A percentile compares a stretch with the other conserved stretches of the same genome.
Evolutionary conservation across 371 early-diverging fungal species (phyloP).

Genomic region (Rhizopus arrhizus): DNA sequence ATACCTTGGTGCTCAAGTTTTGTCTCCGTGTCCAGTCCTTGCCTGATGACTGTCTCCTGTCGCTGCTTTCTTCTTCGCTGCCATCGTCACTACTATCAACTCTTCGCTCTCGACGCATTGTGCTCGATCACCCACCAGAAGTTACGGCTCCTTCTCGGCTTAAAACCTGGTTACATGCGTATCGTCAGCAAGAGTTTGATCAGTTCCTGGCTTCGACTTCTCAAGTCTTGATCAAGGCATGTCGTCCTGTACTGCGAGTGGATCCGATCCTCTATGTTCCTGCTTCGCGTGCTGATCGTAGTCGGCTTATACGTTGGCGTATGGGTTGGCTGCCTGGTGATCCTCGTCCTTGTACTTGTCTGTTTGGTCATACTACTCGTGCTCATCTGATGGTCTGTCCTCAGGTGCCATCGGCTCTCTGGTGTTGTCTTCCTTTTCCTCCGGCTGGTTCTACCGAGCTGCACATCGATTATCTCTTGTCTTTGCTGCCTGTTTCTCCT

Average conservation of each 20-base stretch:
- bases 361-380: too few relatives aligned
- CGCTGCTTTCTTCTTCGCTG: background rate
- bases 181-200: too few relatives aligned
- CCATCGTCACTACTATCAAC: background rate
- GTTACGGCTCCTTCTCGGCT: background rate
- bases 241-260: too few relatives aligned
- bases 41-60: constrained; percentile 12
- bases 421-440: too few relatives aligned
- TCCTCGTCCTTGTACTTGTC: too few relatives aligned
- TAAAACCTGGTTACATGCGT: too few relatives aligned
- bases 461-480: too few relatives aligned
- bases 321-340: constrained; percentile 21
- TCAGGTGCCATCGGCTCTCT: too few relatives aligned
- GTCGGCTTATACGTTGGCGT: constrained; percentile 20
- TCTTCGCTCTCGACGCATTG: too few relatives aligned
- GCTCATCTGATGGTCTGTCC: too few relatives aligned
- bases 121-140: background rate
- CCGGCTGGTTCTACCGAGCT: too few relatives aligned
- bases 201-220: background rate
- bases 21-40: constrained; percentile 2
- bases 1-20: constrained; percentile 8
- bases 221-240: background rate
- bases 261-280: background rate
- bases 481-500: background rate
- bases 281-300: background rate